These are phyloP conservation scores for Acanthamoeba royreba DNA, from an alignment of 208 protist species.

Conservation along the genomic window DNA sequence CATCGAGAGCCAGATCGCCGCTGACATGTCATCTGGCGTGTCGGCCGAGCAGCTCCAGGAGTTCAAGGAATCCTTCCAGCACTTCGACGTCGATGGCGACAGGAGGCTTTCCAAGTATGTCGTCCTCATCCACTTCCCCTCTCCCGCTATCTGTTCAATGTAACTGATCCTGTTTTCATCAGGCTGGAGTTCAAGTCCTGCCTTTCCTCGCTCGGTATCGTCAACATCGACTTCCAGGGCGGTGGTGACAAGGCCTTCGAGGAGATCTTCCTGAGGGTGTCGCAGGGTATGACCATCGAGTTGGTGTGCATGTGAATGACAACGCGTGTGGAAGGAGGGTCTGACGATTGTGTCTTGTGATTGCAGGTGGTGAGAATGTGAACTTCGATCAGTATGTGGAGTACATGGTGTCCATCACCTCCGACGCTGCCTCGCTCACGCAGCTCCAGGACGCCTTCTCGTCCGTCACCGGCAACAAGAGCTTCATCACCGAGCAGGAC, in stretches of 20 bases:
- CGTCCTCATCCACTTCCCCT: background rate
- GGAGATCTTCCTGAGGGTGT: slow-evolving; percentile 46
- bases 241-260: slow-evolving; percentile 47
- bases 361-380: background rate
- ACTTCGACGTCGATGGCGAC: slow-evolving; percentile 71
- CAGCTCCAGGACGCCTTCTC: slow-evolving; percentile 61
- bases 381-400: slow-evolving; percentile 69
- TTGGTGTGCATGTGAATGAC: background rate
- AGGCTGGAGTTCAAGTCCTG: slow-evolving; percentile 53
- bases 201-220: slow-evolving; percentile 36
- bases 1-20: slow-evolving; percentile 56
- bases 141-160: background rate
- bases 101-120: slow-evolving; percentile 49
- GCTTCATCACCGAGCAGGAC: slow-evolving; percentile 68
- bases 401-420: slow-evolving; percentile 58
- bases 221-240: slow-evolving; percentile 54
- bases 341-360: background rate
- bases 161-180: background rate
- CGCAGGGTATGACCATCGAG: background rate
- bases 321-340: background rate
- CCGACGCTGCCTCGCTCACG: slow-evolving; percentile 46
- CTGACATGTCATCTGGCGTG: slow-evolving; percentile 40
- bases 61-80: slow-evolving; percentile 71
- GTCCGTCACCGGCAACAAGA: slow-evolving; percentile 58
- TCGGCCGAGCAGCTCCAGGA: slow-evolving; percentile 69